These are phyloP conservation scores for Baeospora myosura DNA, from an alignment of 1,284 basidiomycete genomes.

Conservation along the genomic window DNA sequence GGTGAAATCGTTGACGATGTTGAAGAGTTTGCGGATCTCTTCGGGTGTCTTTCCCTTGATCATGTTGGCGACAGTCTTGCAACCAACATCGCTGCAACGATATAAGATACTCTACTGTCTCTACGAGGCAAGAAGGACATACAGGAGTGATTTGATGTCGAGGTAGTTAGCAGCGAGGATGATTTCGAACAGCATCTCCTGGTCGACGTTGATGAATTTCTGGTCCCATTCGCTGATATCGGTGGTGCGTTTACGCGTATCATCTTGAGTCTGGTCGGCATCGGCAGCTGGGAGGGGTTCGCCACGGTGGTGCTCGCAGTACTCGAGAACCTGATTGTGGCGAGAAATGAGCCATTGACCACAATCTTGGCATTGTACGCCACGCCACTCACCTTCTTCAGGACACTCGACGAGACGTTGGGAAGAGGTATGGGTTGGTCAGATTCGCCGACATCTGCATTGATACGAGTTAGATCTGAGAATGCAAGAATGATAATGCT, in stretches of 20 bases:
- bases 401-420: conserved; percentile 92
- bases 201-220: conserved; percentile 95
- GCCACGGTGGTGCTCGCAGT: conserved; percentile 97
- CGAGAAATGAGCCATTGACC: conserved; percentile 10
- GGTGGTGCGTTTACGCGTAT: conserved; percentile 94
- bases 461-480: conserved; percentile 13
- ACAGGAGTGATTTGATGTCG: conserved; percentile 98
- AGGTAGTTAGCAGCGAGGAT: conserved; percentile 99
- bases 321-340: conserved; percentile 82
- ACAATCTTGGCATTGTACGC: background rate
- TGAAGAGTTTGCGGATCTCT: conserved; percentile 94
- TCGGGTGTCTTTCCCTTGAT: conserved; percentile 97
- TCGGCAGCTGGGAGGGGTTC: conserved; percentile 91
- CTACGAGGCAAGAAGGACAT: conserved; percentile 24
- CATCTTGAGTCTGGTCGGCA: conserved; percentile 76
- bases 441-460: conserved; percentile 83
- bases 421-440: conserved; percentile 93
- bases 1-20: conserved; percentile 98
- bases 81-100: conserved; percentile 84
- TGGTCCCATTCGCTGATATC: conserved; percentile 99
- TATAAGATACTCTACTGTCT: no score
- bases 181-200: conserved; percentile 98
- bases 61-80: conserved; percentile 99
- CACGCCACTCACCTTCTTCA: conserved; percentile 75
- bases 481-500: conserved; percentile 8